Base-by-base conservation (phyloP, 2,329 filamentous ascomycete species). In the Akanthomyces lecanii region DNA sequence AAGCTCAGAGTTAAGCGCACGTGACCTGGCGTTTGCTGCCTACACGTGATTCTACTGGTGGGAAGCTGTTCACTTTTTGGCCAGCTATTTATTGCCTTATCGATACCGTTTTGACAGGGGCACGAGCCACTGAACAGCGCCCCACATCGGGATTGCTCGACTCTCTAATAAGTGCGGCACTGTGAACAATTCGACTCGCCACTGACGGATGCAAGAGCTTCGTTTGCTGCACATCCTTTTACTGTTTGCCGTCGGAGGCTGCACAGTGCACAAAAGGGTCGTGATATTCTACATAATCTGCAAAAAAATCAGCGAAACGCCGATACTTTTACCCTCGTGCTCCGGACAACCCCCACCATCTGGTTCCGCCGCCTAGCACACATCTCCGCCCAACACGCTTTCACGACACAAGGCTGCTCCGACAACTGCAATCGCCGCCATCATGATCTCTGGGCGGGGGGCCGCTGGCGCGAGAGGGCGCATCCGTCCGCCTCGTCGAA, bases 371-470 rank as follows among this genome's bases (percentile, higher is more conserved):
- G 54, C 56, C 52, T 44, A 4, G 55, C 21, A n/a, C 42, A 28
- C 38, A 50, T n/a, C 23, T 44, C 57, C 38, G 48, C 36, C 25
- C 11, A 33, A 25, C 50, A 21, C 21, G 25, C 30, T 36, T 40
- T 21, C 38, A n/a, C 21, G 42, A 40, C 42, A 40, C 40, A 30
- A 52, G 16, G 52, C 30, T 38, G 45, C 42, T 18, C 28, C 18
- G 25, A n/a, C 12, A 54, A 44, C n/a, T 45, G 38, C 18, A 44
- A 65, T 66, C 30, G 10, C 30, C 14, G 50, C 18, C 28, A 30
- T 40, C 7, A 82, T 82, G 80, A 81, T 82, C 67, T 80, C 80
- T 7, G 80, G 80, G 65, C 76, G 80, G 68, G 80, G 80, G 62
- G 76, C 77, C 71, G 73, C 74, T 61, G 76, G 76, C 63, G 70